Evolutionary conservation across 345 rosid genomes (phyloP).

Genomic region (Tarenaya hassleriana): DNA sequence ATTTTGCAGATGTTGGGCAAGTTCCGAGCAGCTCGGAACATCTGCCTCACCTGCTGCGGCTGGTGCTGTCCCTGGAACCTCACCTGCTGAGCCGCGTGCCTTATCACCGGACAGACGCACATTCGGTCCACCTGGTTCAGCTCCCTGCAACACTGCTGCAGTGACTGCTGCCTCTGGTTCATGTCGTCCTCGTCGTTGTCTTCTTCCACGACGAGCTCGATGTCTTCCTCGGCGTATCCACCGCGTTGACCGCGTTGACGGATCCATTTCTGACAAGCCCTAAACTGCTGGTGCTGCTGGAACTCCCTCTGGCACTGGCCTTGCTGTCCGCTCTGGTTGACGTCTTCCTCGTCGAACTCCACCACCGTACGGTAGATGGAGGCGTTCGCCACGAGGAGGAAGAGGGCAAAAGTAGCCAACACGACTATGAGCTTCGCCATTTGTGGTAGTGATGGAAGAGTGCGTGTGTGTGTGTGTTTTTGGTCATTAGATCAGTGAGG

Average conservation of each 20-base stretch:
- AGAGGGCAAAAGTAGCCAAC: conserved; percentile 21
- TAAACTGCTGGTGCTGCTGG: conserved; percentile 11
- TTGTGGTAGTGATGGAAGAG: neutral
- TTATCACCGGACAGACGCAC: conserved; percentile 20
- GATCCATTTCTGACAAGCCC: conserved; percentile 32
- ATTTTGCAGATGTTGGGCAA: conserved; percentile 15
- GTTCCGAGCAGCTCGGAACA: conserved; percentile 16
- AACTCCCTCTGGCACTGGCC: conserved; percentile 19
- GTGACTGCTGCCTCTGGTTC: conserved; percentile 9
- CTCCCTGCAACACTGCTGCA: conserved; percentile 20
- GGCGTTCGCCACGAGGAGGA: conserved; percentile 28
- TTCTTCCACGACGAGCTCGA: conserved; percentile 12
- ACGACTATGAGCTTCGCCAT: conserved; percentile 29
- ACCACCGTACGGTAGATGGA: conserved; percentile 32
- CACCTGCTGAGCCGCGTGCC: neutral
- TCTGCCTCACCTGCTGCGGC: conserved; percentile 14
- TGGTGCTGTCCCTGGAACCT: conserved; percentile 13
- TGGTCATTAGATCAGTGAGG: conserved; percentile 5
- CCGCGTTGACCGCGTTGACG: conserved; percentile 15
- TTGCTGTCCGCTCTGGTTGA: conserved; percentile 9
- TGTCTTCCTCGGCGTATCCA: conserved; percentile 16
- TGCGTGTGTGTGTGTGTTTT: neutral
- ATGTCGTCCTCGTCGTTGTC: conserved; percentile 15
- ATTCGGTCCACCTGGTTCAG: conserved; percentile 10
- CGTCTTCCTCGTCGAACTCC: conserved; percentile 23